These are phyloP conservation scores for Smithsoniella earleae DNA, from an alignment of 163 green algal species.

Conservation along the genomic window DNA sequence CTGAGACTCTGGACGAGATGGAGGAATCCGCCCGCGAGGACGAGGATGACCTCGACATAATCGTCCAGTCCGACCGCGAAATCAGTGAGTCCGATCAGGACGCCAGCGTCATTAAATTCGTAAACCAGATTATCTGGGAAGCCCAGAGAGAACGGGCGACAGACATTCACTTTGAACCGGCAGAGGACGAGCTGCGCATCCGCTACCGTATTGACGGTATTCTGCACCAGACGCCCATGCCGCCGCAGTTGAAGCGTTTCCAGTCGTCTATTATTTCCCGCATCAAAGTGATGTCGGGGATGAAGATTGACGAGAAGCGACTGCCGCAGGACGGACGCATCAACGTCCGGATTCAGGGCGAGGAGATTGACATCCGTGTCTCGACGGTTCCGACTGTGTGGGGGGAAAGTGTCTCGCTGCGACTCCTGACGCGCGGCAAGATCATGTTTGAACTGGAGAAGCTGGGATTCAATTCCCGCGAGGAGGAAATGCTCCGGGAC, in stretches of 20 bases:
- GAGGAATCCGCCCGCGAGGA: neutral
- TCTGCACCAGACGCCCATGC: neutral
- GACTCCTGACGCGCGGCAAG: neutral
- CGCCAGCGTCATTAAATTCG: neutral
- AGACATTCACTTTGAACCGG: conserved; percentile 17
- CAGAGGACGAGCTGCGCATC: neutral
- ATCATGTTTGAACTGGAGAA: neutral
- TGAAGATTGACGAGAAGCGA: conserved; percentile 22
- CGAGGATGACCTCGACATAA: neutral
- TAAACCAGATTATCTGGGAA: neutral
- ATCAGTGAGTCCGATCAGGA: neutral
- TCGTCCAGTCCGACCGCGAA: neutral
- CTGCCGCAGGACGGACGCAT: conserved; percentile 12
- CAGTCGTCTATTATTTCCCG: neutral
- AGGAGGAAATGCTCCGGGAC: neutral
- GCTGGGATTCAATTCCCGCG: neutral
- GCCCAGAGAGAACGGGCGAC: neutral
- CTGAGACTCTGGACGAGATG: neutral
- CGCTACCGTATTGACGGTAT: conserved; percentile 8
- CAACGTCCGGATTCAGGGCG: neutral
- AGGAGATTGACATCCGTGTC: conserved; percentile 2
- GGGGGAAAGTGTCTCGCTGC: neutral
- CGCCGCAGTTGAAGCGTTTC: neutral
- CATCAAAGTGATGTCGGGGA: neutral
- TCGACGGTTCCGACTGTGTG: neutral